These are phyloP conservation scores for Wickerhamiella shivajii DNA, from an alignment of 805 yeast genomes.

Conservation along the genomic window DNA sequence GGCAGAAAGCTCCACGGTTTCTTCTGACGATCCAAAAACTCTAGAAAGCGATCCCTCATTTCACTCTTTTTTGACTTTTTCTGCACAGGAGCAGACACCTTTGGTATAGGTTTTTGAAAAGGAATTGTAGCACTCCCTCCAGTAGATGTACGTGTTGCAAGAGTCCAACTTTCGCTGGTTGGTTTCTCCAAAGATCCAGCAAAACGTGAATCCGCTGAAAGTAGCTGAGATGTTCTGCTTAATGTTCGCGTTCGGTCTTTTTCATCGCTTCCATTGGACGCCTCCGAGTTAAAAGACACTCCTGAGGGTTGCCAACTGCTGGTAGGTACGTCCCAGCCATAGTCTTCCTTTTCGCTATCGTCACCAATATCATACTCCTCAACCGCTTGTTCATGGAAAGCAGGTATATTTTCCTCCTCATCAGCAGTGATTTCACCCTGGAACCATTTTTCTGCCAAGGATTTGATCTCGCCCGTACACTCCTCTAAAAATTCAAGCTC, in stretches of 20 bases:
- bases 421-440: slow-evolving; percentile 4
- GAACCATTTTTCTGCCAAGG: slow-evolving; percentile 13
- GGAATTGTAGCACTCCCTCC: too few species aligned
- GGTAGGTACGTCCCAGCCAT: slow-evolving; percentile 1
- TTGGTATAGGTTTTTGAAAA: too few species aligned
- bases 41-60: slow-evolving; percentile 8
- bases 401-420: not conserved
- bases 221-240: too few species aligned
- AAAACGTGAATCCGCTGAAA: too few species aligned
- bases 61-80: too few species aligned
- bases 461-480: slow-evolving; percentile 5
- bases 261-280: slow-evolving; percentile 1
- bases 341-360: slow-evolving; percentile 1
- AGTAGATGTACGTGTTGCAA: too few species aligned
- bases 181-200: too few species aligned
- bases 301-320: slow-evolving; percentile 9
- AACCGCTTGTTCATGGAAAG: too few species aligned
- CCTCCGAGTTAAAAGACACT: slow-evolving; percentile 6
- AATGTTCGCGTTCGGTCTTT: too few species aligned
- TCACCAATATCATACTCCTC: slow-evolving; percentile 4
- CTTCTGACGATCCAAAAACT: slow-evolving; percentile 1
- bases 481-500: slow-evolving; percentile 10
- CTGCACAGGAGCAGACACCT: too few species aligned
- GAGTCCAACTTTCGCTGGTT: too few species aligned
- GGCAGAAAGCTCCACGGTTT: slow-evolving; percentile 18